phyloP scores from a whole-genome alignment of 305 asterid genomes.

The Ruellia speciosa region DNA sequence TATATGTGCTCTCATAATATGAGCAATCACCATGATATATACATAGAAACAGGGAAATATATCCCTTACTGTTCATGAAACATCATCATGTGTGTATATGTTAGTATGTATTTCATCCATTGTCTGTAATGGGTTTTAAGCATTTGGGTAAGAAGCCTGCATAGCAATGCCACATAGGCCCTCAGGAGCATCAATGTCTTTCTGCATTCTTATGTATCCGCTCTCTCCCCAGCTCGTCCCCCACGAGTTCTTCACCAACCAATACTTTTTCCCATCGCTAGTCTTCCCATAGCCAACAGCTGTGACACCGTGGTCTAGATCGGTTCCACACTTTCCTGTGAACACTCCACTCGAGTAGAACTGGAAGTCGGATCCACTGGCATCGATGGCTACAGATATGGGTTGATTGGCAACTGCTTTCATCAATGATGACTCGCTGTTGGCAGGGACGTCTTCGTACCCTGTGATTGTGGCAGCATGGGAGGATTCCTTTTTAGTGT shows the following conservation, averaged over 20 bases:
- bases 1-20: too few relatives aligned
- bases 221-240: too few relatives aligned
- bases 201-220: conserved; percentile 36
- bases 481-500: conserved; percentile 25
- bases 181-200: conserved; percentile 24
- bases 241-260: too few relatives aligned
- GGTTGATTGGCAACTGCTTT: conserved; percentile 32
- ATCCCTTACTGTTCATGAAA: too few relatives aligned
- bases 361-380: conserved; percentile 27
- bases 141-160: conserved; percentile 36
- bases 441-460: conserved; percentile 33
- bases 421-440: too few relatives aligned
- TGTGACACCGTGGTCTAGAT: conserved; percentile 35
- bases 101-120: too few relatives aligned
- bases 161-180: conserved; percentile 41
- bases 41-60: too few relatives aligned
- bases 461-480: conserved; percentile 30
- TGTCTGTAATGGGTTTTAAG: too few relatives aligned
- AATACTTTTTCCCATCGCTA: conserved; percentile 28
- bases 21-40: too few relatives aligned
- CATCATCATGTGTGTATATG: too few relatives aligned
- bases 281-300: conserved; percentile 31
- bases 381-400: conserved; percentile 37
- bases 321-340: conserved; percentile 30
- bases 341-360: conserved; percentile 33